phyloP scores from a whole-genome alignment of 257 asterid genomes.

The Oldenlandia corymbosa region DNA sequence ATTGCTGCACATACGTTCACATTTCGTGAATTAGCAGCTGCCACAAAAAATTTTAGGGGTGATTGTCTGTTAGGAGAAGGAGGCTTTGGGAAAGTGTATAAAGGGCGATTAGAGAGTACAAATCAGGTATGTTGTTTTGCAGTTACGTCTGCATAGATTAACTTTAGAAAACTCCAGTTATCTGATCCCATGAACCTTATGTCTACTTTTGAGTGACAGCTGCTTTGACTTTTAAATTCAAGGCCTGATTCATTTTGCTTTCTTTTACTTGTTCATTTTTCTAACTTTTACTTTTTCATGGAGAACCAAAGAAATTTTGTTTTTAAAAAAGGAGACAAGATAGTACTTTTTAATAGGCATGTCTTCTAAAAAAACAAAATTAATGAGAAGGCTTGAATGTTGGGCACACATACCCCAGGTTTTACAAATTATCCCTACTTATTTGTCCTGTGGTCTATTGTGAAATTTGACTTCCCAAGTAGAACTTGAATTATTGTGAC shows the following conservation, averaged over 20 bases:
- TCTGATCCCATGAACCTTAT: conserved; percentile 1
- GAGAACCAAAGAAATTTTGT: neutral
- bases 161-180: neutral
- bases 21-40: conserved; percentile 84
- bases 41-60: conserved; percentile 79
- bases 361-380: neutral
- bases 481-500: neutral
- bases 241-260: neutral
- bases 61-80: conserved; percentile 94
- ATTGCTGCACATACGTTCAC: conserved; percentile 88
- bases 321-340: neutral
- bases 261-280: neutral
- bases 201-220: neutral
- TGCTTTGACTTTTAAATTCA: neutral
- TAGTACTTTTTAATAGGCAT: neutral
- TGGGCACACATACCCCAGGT: neutral
- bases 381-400: neutral
- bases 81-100: conserved; percentile 85
- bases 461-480: neutral
- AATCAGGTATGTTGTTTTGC: conserved; percentile 46
- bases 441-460: neutral
- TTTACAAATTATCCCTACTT: neutral
- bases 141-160: neutral
- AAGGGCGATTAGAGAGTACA: conserved; percentile 67
- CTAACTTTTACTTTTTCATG: neutral